Evolutionary conservation across 2,329 filamentous ascomycete genomes (phyloP).

Genomic region (Hypoxylon sp.): DNA sequence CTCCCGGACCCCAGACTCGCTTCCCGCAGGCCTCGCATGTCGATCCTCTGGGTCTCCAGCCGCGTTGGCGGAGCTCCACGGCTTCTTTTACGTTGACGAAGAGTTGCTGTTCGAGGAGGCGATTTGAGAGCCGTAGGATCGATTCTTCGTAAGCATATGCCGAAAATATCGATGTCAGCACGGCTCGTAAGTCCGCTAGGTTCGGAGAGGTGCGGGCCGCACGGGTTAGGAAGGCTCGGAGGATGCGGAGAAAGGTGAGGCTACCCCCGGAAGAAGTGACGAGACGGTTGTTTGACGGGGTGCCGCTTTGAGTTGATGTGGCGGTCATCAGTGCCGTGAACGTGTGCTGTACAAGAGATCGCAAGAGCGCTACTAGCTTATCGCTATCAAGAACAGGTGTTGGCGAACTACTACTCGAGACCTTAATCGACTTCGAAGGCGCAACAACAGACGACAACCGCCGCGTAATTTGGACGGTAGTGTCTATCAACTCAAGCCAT

Average conservation of each 20-base stretch:
- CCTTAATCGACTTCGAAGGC: conserved; percentile 42
- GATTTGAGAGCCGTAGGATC: conserved; percentile 86
- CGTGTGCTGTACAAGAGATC: conserved; percentile 86
- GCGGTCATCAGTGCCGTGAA: conserved; percentile 89
- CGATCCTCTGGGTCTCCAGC: conserved; percentile 90
- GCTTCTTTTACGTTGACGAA: conserved; percentile 87
- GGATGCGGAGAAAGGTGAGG: conserved; percentile 87
- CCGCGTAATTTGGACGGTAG: conserved; percentile 74
- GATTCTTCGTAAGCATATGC: conserved; percentile 97
- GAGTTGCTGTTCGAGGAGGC: conserved; percentile 88
- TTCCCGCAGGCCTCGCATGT: conserved; percentile 89
- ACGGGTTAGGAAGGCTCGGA: conserved; percentile 88
- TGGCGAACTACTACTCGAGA: conserved; percentile 47
- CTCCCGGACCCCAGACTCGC: conserved; percentile 90
- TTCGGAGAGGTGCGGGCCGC: conserved; percentile 87
- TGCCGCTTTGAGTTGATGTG: conserved; percentile 69
- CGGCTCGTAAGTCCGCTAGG: conserved; percentile 86
- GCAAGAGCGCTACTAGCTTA: conserved; percentile 77
- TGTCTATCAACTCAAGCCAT: conserved; percentile 74
- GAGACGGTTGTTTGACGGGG: conserved; percentile 54
- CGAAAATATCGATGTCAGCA: conserved; percentile 90
- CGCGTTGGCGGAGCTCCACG: conserved; percentile 81
- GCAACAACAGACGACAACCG: conserved; percentile 71
- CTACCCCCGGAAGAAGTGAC: conserved; percentile 64
- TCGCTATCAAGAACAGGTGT: conserved; percentile 65